phyloP scores from a whole-genome alignment of 202 grass and related monocot genomes.

The Hordeum pubiflorum region DNA sequence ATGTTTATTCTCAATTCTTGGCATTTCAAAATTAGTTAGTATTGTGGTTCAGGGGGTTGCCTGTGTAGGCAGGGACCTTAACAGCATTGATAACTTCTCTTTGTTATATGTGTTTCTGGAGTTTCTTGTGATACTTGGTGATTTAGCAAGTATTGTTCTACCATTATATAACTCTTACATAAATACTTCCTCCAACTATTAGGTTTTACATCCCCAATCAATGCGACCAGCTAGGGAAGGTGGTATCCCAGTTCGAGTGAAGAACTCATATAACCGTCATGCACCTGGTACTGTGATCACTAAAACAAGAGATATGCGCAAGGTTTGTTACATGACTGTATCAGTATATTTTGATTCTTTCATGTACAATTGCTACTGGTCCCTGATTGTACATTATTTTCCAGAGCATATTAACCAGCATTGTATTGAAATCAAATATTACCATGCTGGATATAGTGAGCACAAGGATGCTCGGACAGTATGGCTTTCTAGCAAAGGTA shows the following conservation, averaged over 20 bases:
- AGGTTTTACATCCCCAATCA: conserved; percentile 96
- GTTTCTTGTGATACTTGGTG: not conserved
- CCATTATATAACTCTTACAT: not conserved
- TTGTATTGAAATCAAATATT: conserved; percentile 93
- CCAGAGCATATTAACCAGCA: conserved; percentile 85
- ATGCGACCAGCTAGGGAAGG: conserved; percentile 90
- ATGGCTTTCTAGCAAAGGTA: conserved; percentile 94
- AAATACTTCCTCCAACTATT: not conserved
- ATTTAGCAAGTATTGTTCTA: not conserved
- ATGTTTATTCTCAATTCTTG: not conserved
- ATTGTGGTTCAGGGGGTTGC: not conserved
- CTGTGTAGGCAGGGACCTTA: not conserved
- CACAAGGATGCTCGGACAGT: conserved; percentile 91
- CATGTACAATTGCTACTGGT: conserved; percentile 6
- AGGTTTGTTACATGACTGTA: conserved; percentile 39
- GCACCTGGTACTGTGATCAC: conserved; percentile 92
- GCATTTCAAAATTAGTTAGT: not conserved
- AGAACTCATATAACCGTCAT: conserved; percentile 89
- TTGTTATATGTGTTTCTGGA: not conserved
- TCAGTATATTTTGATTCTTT: conserved; percentile 1
- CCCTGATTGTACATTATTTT: conserved; percentile 3
- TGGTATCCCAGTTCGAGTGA: conserved; percentile 88
- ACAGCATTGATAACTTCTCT: not conserved
- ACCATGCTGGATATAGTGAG: conserved; percentile 97
- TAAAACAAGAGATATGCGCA: conserved; percentile 84